These are phyloP conservation scores for Orbilia blumenaviensis DNA, from an alignment of 2,329 filamentous ascomycete species.

Conservation along the genomic window DNA sequence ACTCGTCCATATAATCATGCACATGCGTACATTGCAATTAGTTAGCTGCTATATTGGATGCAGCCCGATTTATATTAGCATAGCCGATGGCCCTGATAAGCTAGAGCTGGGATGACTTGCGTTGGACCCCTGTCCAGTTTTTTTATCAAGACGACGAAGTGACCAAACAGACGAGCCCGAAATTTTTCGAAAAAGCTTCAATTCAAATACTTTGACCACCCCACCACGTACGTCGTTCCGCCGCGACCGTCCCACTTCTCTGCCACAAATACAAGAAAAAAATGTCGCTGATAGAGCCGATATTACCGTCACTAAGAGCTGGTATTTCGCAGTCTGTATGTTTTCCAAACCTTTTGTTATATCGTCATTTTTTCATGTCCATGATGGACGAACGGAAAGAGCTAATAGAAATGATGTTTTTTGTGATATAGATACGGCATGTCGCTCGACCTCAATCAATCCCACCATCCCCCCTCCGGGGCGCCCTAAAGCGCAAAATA, in stretches of 20 bases:
- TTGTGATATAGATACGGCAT: slow-evolving; percentile 21
- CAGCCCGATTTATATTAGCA: not conserved
- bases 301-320: slow-evolving; percentile 51
- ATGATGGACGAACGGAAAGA: no score
- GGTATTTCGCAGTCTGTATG: slow-evolving; percentile 48
- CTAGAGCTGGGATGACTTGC: slow-evolving; percentile 4
- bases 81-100: not conserved
- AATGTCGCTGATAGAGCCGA: slow-evolving; percentile 52
- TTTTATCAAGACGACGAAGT: no score
- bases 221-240: not conserved
- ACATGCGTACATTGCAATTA: no score
- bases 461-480: slow-evolving; percentile 18
- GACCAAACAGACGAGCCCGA: not conserved
- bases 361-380: not conserved
- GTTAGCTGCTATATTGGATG: no score
- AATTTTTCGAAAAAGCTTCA: slow-evolving; percentile 41
- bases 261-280: no score
- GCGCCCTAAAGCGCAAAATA: slow-evolving; percentile 35
- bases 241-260: no score
- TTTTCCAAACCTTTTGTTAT: not conserved
- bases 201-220: not conserved
- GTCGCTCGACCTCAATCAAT: slow-evolving; percentile 23
- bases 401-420: no score
- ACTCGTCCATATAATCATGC: no score
- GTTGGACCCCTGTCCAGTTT: slow-evolving; percentile 35